These are phyloP conservation scores for Durio zibethinus DNA, from an alignment of 345 rosid genomes.

Conservation along the genomic window DNA sequence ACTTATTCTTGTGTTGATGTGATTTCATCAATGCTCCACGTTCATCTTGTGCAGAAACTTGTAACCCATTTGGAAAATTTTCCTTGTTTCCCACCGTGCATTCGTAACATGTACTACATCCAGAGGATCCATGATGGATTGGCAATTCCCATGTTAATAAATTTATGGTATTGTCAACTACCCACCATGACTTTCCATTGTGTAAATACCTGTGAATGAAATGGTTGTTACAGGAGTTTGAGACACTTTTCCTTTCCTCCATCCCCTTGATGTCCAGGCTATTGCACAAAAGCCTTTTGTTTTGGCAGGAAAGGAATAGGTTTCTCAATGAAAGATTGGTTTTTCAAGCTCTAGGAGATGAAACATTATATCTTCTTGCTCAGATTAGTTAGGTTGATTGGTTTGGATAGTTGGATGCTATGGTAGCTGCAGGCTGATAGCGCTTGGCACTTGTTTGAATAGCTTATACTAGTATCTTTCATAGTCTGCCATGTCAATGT, in stretches of 20 bases:
- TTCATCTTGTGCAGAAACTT: conserved; percentile 27
- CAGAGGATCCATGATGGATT: conserved; percentile 14
- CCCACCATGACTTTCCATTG: background rate
- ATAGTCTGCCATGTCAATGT: background rate
- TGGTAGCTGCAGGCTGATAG: background rate
- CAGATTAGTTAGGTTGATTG: background rate
- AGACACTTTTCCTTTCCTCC: background rate
- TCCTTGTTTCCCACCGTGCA: conserved; percentile 12
- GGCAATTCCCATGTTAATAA: conserved; percentile 16
- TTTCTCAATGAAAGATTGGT: background rate
- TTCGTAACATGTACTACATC: conserved; percentile 16
- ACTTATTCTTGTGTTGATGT: conserved; percentile 26
- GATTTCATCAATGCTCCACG: conserved; percentile 11
- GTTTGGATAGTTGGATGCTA: background rate
- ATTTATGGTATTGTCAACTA: conserved; percentile 14
- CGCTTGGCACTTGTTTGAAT: background rate
- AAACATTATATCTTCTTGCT: background rate
- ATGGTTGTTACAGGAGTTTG: background rate
- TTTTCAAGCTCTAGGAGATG: background rate
- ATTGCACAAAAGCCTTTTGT: background rate
- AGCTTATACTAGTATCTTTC: background rate
- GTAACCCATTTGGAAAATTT: conserved; percentile 22
- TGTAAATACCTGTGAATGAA: background rate
- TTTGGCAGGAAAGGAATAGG: background rate
- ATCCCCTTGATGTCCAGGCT: background rate